Percentiles rank a stretch among this genome's conserved stretches.
phyloP scores from a whole-genome alignment of 75 land plant species.

The Isoetes taiwanensis region DNA sequence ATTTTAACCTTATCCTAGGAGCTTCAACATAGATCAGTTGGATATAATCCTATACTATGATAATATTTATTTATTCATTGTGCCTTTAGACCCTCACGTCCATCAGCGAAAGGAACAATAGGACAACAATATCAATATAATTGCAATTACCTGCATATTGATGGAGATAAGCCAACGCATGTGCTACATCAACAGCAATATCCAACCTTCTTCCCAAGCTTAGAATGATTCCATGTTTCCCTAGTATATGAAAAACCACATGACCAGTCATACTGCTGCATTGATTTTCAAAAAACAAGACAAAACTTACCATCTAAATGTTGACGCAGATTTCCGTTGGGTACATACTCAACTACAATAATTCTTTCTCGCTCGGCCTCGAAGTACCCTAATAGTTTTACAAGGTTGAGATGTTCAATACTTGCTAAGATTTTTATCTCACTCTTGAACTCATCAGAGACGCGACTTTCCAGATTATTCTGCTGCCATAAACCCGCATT shows the following conservation, averaged over 20 bases:
- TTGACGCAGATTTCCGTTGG: slow-evolving; percentile 81
- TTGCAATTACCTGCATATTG: slow-evolving; percentile 68
- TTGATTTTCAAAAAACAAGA: too few species aligned
- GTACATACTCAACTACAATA: slow-evolving; percentile 67
- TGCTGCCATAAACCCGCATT: too few species aligned
- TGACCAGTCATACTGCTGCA: too few species aligned
- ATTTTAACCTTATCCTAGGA: too few species aligned
- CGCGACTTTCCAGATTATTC: slow-evolving; percentile 51
- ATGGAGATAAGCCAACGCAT: slow-evolving; percentile 87
- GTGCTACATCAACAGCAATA: slow-evolving; percentile 84
- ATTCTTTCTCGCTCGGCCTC: slow-evolving; percentile 72
- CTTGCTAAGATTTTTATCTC: not conserved
- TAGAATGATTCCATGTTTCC: slow-evolving; percentile 41
- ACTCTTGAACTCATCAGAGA: slow-evolving; percentile 16
- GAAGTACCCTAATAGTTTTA: slow-evolving; percentile 64
- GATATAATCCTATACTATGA: too few species aligned
- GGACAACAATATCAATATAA: too few species aligned
- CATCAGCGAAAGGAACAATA: too few species aligned
- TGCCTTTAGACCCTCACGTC: too few species aligned
- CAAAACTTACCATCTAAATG: slow-evolving; percentile 83
- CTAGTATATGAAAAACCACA: slow-evolving; percentile 22
- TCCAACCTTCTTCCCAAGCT: slow-evolving; percentile 64
- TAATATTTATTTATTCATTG: too few species aligned
- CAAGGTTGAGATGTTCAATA: slow-evolving; percentile 72
- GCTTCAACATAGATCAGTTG: too few species aligned